Percentiles rank a stretch among this genome's conserved stretches.
phyloP scores from a whole-genome alignment of 2,329 filamentous ascomycete species.

The Pseudodiploospora longispora region DNA sequence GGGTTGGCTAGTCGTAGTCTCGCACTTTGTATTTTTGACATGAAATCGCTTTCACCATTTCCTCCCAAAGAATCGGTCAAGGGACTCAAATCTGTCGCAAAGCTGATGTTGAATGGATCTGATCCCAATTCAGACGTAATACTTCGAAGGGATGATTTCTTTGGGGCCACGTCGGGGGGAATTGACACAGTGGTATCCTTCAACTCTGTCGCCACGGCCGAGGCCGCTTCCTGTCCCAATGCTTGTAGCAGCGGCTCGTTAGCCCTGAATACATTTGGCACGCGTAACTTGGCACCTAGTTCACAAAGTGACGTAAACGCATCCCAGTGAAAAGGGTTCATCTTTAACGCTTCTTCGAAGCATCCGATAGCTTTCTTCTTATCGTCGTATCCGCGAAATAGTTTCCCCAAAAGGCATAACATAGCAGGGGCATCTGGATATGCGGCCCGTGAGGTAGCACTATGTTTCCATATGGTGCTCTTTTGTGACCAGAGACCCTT shows the following conservation, averaged over 20 bases:
- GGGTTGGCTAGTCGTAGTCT: conserved; percentile 36
- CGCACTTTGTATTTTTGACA: conserved; percentile 47
- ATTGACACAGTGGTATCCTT: conserved; percentile 28
- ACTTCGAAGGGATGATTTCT: conserved; percentile 32
- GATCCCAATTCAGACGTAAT: conserved; percentile 26
- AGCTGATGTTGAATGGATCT: conserved; percentile 46
- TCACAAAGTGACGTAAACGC: conserved; percentile 86
- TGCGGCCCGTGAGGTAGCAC: conserved; percentile 63
- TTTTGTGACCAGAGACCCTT: conserved; percentile 67
- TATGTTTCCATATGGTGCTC: conserved; percentile 76
- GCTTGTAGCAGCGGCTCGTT: conserved; percentile 46
- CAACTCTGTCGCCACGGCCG: conserved; percentile 19
- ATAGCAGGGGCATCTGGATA: conserved; percentile 77
- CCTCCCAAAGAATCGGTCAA: conserved; percentile 34
- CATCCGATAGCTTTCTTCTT: conserved; percentile 76
- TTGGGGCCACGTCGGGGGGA: conserved; percentile 28
- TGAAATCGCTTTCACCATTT: conserved; percentile 44
- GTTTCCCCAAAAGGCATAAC: conserved; percentile 76
- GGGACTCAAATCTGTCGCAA: conserved; percentile 30
- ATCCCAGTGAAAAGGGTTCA: conserved; percentile 98
- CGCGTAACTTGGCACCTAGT: conserved; percentile 70
- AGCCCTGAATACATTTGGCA: conserved; percentile 79
- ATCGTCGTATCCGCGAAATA: conserved; percentile 75
- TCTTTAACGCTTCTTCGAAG: conserved; percentile 81
- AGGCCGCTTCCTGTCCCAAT: conserved; percentile 30